Conservation (phyloP, 1,284 basidiomycete genomes). For the Moesziomyces parantarcticus region DNA sequence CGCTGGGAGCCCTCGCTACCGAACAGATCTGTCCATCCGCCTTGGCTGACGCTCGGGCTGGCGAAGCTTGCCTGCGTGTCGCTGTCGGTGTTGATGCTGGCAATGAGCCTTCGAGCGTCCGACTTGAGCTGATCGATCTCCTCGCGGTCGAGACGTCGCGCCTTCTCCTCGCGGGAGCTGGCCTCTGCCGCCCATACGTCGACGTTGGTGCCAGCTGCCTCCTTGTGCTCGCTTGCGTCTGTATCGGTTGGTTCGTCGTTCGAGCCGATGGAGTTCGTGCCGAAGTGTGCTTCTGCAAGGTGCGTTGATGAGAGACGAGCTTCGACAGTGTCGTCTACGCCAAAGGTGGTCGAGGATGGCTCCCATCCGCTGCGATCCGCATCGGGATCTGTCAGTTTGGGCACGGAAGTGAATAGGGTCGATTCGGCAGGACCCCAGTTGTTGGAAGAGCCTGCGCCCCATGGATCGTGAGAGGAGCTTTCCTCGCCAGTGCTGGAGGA, state of each 20-base stretch:
- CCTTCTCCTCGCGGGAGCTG: constrained; percentile 22
- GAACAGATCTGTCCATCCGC: constrained; percentile 29
- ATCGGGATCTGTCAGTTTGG: constrained; percentile 3
- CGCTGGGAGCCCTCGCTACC: constrained; percentile 39
- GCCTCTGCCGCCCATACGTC: constrained; percentile 42
- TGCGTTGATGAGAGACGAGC: constrained; percentile 7
- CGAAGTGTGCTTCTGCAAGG: neutral
- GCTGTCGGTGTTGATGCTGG: constrained; percentile 16
- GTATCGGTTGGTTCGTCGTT: neutral
- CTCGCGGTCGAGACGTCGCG: constrained; percentile 28
- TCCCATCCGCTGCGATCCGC: constrained; percentile 9
- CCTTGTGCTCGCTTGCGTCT: neutral
- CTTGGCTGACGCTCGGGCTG: constrained; percentile 7
- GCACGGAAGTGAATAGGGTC: neutral
- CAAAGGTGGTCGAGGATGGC: neutral
- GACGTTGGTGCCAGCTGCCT: constrained; percentile 3
- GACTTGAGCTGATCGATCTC: constrained; percentile 41
- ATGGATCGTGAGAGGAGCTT: constrained; percentile 26
- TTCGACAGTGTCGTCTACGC: neutral
- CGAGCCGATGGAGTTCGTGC: neutral
- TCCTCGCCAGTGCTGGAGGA: neutral
- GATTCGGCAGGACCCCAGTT: constrained; percentile 11
- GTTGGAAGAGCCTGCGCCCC: constrained; percentile 15
- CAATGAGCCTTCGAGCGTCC: constrained; percentile 36
- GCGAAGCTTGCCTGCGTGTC: constrained; percentile 32